These are phyloP conservation scores for Neonectria sp. DNA, from an alignment of 2,329 filamentous ascomycete genomes.

Conservation along the genomic window DNA sequence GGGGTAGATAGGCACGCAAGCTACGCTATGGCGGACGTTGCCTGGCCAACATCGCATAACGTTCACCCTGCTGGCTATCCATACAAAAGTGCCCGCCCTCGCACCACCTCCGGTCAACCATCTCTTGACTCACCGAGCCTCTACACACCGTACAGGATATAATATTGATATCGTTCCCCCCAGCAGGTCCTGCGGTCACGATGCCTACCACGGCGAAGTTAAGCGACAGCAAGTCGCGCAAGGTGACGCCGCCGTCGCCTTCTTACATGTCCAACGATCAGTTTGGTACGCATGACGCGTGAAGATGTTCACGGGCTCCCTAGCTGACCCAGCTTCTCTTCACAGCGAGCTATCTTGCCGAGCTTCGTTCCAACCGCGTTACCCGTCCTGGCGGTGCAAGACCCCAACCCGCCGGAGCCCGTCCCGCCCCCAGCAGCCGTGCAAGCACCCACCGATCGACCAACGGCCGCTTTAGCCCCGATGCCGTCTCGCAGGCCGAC, in stretches of 20 bases:
- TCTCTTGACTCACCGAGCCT: conserved; percentile 27
- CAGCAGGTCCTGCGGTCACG: conserved; percentile 36
- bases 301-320: conserved; percentile 27
- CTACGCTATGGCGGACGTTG: conserved; percentile 38
- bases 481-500: conserved; percentile 48
- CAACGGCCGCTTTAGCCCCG: conserved; percentile 51
- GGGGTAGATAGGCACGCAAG: neutral
- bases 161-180: conserved; percentile 32
- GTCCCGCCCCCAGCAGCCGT: conserved; percentile 53
- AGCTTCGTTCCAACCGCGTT: conserved; percentile 78
- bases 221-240: conserved; percentile 59
- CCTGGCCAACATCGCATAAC: conserved; percentile 45
- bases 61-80: conserved; percentile 30
- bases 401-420: conserved; percentile 66
- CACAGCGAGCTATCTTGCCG: conserved; percentile 78
- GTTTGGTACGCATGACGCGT: conserved; percentile 66
- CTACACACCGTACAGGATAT: conserved; percentile 39
- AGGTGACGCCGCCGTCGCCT: conserved; percentile 73
- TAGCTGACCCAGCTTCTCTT: conserved; percentile 38
- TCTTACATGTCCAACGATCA: conserved; percentile 78
- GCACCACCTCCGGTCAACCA: conserved; percentile 27
- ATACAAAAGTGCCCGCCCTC: conserved; percentile 39
- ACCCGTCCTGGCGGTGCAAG: conserved; percentile 80
- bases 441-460: conserved; percentile 45
- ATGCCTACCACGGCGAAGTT: conserved; percentile 53